Evolutionary conservation across 2,329 filamentous ascomycete species (phyloP), one percentile per base, ranked within the genome.

Genomic region (Graphium sp.): DNA sequence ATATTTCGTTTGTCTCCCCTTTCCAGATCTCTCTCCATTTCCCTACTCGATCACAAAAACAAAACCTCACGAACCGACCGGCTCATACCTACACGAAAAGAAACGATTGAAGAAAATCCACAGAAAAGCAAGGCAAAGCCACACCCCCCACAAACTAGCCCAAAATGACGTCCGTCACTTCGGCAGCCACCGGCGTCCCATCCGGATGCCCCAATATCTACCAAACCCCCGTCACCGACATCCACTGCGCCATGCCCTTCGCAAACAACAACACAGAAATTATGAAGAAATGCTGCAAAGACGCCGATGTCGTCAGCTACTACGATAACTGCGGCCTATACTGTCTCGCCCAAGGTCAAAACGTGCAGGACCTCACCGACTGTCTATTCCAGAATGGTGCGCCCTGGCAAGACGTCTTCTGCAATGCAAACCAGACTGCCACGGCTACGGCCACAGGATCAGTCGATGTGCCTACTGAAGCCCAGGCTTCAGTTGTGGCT

Each of bases 311-410:
- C 17, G 42, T 55, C 27, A 45, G 45, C 36, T 65, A 63, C 53
- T 47, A 56, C 39, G 39, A 53, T 41, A 44, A 52, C 39, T 66
- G 62, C 47, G 58, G 55, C 11, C 38, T 63, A 34, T 66, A 64
- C 56, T 66, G 61, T 38, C 53, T 46, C 5, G 45, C 47, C 28
- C 26, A 45, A 14, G 46, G 37, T 36, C 38, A 50, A 45, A 44
- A 39, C 26, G 36, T 42, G 31, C 40, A 26, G 29, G 39, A 48
- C 18, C 42, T 50, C 18, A 28, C 35, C 9, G 22, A 38, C 15
- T 66, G 61, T 36, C 42, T 65, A 10, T 46, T 37, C 27, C 37
- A 44, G 18, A 40, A 56, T 27, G 56, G 56, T 18, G 51, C 51
- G 17, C 35, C 40, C 17, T 39, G 46, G 28, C 34, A 36, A 7